Conservation (phyloP, 345 rosid genomes). For the Xanthoceras sorbifolium region DNA sequence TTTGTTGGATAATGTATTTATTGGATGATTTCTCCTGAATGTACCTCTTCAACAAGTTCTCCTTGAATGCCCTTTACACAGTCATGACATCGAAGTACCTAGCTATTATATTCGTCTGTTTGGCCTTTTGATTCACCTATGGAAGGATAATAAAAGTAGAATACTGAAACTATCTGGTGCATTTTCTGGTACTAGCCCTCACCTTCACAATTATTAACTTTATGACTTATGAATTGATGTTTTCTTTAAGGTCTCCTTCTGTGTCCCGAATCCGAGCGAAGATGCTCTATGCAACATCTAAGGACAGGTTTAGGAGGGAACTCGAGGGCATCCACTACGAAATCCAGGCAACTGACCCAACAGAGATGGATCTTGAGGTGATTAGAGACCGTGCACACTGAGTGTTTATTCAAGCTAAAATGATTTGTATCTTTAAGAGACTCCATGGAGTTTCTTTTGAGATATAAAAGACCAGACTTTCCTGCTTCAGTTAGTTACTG, state of each 20-base stretch:
- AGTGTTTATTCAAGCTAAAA: neutral
- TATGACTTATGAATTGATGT: neutral
- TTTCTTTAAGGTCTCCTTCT: conserved; percentile 37
- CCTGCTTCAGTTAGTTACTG: conserved; percentile 17
- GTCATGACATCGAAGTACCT: neutral
- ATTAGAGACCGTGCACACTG: conserved; percentile 40
- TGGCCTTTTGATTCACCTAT: neutral
- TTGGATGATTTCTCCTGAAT: neutral
- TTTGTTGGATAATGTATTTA: neutral
- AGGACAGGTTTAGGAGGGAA: conserved; percentile 40
- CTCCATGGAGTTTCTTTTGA: neutral
- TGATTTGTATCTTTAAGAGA: neutral
- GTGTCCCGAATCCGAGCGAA: conserved; percentile 36
- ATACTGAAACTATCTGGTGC: neutral
- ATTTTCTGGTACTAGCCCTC: neutral
- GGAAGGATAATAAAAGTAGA: neutral
- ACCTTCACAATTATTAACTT: neutral
- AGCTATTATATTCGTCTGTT: neutral
- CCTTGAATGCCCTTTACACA: neutral
- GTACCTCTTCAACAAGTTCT: neutral
- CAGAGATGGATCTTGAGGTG: conserved; percentile 46
- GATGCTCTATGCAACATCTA: conserved; percentile 48
- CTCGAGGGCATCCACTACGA: conserved; percentile 42
- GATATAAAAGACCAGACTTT: conserved; percentile 2
- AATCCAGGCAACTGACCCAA: conserved; percentile 45